Conservation (phyloP, 441 rosid species). For the Syzygium syzygioides region DNA sequence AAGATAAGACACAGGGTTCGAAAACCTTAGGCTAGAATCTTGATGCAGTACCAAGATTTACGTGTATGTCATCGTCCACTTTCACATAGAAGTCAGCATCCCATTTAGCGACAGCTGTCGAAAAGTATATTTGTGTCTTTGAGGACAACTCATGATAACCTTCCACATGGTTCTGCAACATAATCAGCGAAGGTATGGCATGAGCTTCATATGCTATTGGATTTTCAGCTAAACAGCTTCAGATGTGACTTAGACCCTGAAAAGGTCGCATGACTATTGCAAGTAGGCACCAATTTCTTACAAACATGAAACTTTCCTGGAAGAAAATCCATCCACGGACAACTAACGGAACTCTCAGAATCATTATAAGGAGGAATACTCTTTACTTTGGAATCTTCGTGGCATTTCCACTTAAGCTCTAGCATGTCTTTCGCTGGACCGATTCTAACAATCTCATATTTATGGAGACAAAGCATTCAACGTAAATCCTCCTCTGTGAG, state of each 20-base stretch:
- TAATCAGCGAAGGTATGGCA: neutral
- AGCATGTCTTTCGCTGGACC: neutral
- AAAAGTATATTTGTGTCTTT: constrained; percentile 78
- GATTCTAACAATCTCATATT: neutral
- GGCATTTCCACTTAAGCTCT: neutral
- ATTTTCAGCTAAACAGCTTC: neutral
- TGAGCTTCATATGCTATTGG: neutral
- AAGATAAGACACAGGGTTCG: neutral
- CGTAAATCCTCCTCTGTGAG: neutral
- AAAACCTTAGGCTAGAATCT: neutral
- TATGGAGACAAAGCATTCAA: neutral
- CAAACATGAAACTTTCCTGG: neutral
- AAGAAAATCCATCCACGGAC: neutral
- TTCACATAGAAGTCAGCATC: constrained; percentile 95
- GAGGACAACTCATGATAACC: constrained; percentile 82
- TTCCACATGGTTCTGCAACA: constrained; percentile 82
- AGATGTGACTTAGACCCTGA: neutral
- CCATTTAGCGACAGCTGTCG: constrained; percentile 80
- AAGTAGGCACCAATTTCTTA: neutral
- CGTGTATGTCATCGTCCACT: constrained; percentile 89
- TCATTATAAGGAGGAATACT: neutral
- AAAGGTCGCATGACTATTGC: neutral
- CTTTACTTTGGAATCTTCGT: neutral
- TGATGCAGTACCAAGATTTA: constrained; percentile 78
- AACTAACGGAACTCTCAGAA: neutral